phyloP scores from a whole-genome alignment of 345 rosid genomes.

The Cardamine chenopodiifolia region DNA sequence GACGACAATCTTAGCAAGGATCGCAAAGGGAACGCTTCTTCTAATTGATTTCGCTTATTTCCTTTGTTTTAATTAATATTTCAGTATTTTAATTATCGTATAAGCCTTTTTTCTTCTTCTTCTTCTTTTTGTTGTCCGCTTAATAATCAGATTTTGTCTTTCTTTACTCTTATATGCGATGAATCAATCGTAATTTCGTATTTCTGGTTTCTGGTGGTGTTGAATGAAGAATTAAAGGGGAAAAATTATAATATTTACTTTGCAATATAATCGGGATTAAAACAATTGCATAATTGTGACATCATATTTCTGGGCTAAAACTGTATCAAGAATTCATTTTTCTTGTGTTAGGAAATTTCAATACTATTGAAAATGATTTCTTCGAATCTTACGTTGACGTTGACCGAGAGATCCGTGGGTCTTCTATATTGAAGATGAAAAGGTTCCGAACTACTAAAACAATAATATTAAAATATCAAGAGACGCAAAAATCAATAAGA shows the following conservation, averaged over 20 bases:
- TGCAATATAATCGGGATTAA: not conserved
- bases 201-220: not conserved
- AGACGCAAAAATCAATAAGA: constrained; percentile 17
- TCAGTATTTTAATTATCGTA: constrained; percentile 7
- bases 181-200: constrained; percentile 28
- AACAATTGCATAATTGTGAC: not conserved
- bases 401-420: constrained; percentile 40
- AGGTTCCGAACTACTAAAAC: constrained; percentile 32
- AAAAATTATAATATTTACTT: not conserved
- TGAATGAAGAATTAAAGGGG: not conserved
- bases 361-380: not conserved
- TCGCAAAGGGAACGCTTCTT: constrained; percentile 19
- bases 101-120: not conserved
- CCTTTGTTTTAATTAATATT: not conserved
- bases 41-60: constrained; percentile 28
- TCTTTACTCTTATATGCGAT: not conserved
- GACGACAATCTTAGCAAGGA: constrained; percentile 30
- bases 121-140: constrained; percentile 8
- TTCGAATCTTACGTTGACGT: constrained; percentile 13
- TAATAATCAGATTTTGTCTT: constrained; percentile 26
- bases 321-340: not conserved
- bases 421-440: constrained; percentile 28
- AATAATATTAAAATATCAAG: constrained; percentile 13
- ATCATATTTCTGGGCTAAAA: not conserved
- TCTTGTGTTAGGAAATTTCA: not conserved